Base-by-base conservation (phyloP, 257 asterid genomes). In the Penstemon barbatus region DNA sequence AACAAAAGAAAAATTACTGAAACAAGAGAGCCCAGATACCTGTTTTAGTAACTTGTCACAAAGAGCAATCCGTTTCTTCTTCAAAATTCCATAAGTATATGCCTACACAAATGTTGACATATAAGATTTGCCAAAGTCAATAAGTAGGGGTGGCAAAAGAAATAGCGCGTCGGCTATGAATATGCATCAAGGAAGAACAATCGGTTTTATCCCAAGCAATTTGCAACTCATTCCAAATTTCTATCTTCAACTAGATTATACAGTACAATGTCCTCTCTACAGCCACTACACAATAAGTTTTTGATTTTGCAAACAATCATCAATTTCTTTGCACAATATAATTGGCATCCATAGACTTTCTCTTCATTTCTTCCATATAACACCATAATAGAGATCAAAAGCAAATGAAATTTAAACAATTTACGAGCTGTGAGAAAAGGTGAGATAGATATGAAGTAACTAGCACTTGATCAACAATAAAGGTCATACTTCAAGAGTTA, bases 31-130 rank as follows among this genome's bases (percentile, higher is more conserved):
- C 56, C 57, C 53, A 51, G 73, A 58, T 79, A 94, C 99, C 99
- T 94, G 99, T 78, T 94, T 97, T 76, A 94, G 80, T 79, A 94
- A 81, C 37, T 97, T 94, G 83, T 94, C 99, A 56, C 87, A 94
- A 57, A 94, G 97, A 69, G 91, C 99, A 65, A 94, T 94, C 52
- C 99, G 80, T 74, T 94, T 94, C 83, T 91, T 94, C 66, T 94
- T 89, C 73, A 89, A 86, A 83, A 94, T 91, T 13, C 99, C 99
- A 58, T 94, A 94, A 97, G 91, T 91, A 88, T 94, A 94, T 37
- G 99, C 99, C 97, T 94, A 80, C 80, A 76, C 53, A 74, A 76
- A 75, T 45, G 67, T 53, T 45, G 50, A 50, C 44, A 61, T 15
- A 15, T 15, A 15, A 15, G 18, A 9, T 10, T 61, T 60, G 43